Base-by-base conservation (phyloP, 495 filamentous ascomycete species). In the Podospora didyma region DNA sequence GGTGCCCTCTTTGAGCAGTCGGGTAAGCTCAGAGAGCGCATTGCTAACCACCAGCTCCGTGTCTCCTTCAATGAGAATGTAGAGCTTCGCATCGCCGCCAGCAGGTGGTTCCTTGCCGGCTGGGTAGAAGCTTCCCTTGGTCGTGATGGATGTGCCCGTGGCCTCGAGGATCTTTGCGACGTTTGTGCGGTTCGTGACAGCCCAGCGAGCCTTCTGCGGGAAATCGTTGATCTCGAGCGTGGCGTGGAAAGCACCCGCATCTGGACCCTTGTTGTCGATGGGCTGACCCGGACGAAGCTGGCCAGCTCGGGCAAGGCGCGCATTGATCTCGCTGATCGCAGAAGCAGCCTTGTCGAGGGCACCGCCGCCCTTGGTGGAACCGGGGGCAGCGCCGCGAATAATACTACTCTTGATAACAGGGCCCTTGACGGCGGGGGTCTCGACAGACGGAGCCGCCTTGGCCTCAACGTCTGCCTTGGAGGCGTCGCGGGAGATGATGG, bases 211-310 rank as follows among this genome's bases (percentile, higher is more conserved):
- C 83, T 97, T 97, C 71, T 97, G 94, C 24, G 94, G 95, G 72
- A 97, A 97, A 73, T 97, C 94, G 69, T 99, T 99, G 81, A 99
- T 97, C 69, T 97, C 95, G 62, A 99, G 76, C 3, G 92, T 97
- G 24, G 94, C 91, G 70, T 99, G 94, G 83, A 94, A 99, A 12
- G 90, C 90, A 26, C 94, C 94, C 7, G 94, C 94, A 74, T 99
- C 94, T 12, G 94, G 94, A 4, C 94, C 94, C 69, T 96, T 96
- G 70, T 99, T 99, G 76, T 99, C 94, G 66, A 97, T 96, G 17
- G 95, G 94, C 47, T 96, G 90, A 6, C 94, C 95, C 2, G 87
- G 86, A 61, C 93, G 86, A 62, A 96, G 83, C 63, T 91, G 88
- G 54, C 90, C 89, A 31, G 89, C 88, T 57, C 89, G 86, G 62